A percentile compares a stretch with the other conserved stretches of the same genome.
These are phyloP conservation scores for Neonectria coccinea DNA, from an alignment of 2,329 filamentous ascomycete genomes.

Conservation along the genomic window DNA sequence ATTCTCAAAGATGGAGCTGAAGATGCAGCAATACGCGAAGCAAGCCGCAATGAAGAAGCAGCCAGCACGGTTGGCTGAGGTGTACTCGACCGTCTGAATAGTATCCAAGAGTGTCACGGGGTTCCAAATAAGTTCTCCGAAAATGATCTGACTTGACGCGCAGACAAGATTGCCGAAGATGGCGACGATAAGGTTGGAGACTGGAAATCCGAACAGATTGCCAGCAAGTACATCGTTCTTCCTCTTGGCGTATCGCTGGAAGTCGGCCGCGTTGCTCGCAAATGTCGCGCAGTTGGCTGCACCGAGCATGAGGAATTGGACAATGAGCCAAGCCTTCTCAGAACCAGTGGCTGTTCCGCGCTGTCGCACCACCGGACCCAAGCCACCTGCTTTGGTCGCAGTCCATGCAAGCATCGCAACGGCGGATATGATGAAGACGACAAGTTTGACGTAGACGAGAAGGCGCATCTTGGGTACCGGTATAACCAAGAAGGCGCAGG, in stretches of 20 bases:
- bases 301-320: slow-evolving; percentile 6
- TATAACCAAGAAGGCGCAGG: slow-evolving; percentile 53
- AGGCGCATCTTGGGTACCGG: slow-evolving; percentile 43
- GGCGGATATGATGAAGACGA: slow-evolving; percentile 52
- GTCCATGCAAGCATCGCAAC: slow-evolving; percentile 54
- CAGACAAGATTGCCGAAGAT: slow-evolving; percentile 18
- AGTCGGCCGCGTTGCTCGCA: slow-evolving; percentile 19
- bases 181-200: slow-evolving; percentile 15
- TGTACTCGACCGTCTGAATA: slow-evolving; percentile 8
- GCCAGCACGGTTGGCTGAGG: slow-evolving; percentile 10
- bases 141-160: slow-evolving; percentile 15
- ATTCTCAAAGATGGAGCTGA: slow-evolving; percentile 22
- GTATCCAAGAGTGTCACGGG: slow-evolving; percentile 14
- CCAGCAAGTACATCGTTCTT: slow-evolving; percentile 18
- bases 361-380: slow-evolving; percentile 4
- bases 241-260: slow-evolving; percentile 18
- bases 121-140: slow-evolving; percentile 20
- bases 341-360: slow-evolving; percentile 11
- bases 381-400: slow-evolving; percentile 24
- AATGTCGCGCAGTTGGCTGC: slow-evolving; percentile 19
- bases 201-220: slow-evolving; percentile 11
- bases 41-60: slow-evolving; percentile 24
- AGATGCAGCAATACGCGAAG: slow-evolving; percentile 21
- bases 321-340: slow-evolving; percentile 13
- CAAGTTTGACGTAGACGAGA: slow-evolving; percentile 43